phyloP scores from a whole-genome alignment of 228 moss, liverwort and hornwort genomes.

The Sphagnum magellanicum region DNA sequence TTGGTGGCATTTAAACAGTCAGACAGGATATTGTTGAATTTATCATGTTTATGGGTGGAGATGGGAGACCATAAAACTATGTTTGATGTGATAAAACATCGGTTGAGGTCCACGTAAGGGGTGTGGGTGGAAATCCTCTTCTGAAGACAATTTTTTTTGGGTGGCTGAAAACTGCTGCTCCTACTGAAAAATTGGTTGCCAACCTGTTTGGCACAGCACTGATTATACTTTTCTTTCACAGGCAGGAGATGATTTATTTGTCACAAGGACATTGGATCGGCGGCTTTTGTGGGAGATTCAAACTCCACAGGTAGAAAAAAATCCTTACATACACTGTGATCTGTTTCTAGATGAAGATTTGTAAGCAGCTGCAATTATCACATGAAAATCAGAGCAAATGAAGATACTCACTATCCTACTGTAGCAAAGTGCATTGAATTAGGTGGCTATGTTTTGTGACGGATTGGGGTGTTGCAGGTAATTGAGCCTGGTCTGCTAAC shows the following conservation, averaged over 20 bases:
- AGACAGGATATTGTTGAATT: too few species aligned
- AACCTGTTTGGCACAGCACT: background rate
- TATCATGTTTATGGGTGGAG: too few species aligned
- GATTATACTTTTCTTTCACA: constrained; percentile 5
- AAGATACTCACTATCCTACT: background rate
- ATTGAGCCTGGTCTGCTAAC: constrained; percentile 69
- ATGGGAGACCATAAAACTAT: too few species aligned
- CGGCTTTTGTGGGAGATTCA: constrained; percentile 85
- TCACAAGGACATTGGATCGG: constrained; percentile 70
- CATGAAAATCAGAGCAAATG: background rate
- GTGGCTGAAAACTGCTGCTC: background rate
- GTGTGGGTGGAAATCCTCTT: too few species aligned
- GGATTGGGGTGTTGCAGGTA: constrained; percentile 28
- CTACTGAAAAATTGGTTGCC: background rate
- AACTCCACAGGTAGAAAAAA: constrained; percentile 66
- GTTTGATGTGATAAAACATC: too few species aligned
- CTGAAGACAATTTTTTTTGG: background rate
- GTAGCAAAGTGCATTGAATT: background rate
- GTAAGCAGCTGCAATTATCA: background rate
- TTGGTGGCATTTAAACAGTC: too few species aligned
- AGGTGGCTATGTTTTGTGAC: background rate
- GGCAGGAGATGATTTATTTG: constrained; percentile 60
- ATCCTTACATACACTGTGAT: too few species aligned
- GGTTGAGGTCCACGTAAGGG: too few species aligned
- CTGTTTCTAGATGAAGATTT: too few species aligned